Evolutionary conservation across 371 early-diverging fungal genomes (phyloP), one percentile per base, ranked within the genome.

Genomic region (Choanephora cucurbitarum): DNA sequence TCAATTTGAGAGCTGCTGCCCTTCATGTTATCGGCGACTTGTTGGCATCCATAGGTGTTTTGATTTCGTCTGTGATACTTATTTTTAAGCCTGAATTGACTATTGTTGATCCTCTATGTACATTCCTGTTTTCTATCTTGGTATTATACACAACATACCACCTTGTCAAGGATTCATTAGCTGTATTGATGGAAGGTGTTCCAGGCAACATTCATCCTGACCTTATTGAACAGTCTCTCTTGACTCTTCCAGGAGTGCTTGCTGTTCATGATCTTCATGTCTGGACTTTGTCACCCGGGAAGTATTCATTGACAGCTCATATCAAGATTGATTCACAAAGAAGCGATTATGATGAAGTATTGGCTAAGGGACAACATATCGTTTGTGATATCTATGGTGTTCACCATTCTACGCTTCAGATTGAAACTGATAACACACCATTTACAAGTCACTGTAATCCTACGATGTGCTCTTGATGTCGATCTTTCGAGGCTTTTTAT

Each of bases 11-110:
- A 28, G 87, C 91, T 28, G 88, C 91, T 10, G 81, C 85, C 17
- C 73, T 88, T 49, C 93, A 95, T 69, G 92, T 92, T 23, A 67
- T 95, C 31, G 93, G 94, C 13, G 96, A 95, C 67, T 66, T 94
- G 15, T 69, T 94, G 19, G 89, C 89, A 0, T 91, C 93, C 5
- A 67, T 92, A 70, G 74, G 96, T n/a, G 93, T 95, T 5, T 67
- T 95, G 33, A 83, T 92, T 42, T 92, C 96, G 2, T 83, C 91
- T 7, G 72, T 88, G 17, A 67, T 91, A 37, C 84, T 92, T n/a
- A 81, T 81, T 40, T 75, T 89, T 55, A 80, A 84, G 47, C 92
- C 92, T 6, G 61, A 64, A 14, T 62, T 67, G 43, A 84, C 87
- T 14, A 80, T 87, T 58, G 86, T 91, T 31, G 94, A 95, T 65